Evolutionary conservation across 768 basidiomycete genomes (phyloP).

Genomic region (Gymnopilus junonius): DNA sequence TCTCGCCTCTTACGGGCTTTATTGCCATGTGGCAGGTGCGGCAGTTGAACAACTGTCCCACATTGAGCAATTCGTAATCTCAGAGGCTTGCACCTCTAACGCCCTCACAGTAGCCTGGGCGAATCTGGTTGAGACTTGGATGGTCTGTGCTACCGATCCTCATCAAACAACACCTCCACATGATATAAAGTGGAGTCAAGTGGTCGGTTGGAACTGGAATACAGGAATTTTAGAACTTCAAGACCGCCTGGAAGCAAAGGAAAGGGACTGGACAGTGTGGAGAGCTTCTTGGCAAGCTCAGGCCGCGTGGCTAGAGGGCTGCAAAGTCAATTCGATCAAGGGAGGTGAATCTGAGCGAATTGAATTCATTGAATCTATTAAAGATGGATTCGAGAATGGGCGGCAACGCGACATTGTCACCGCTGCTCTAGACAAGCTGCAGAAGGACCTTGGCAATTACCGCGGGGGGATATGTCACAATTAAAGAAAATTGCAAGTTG

Average conservation of each 20-base stretch:
- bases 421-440: constrained; percentile 38
- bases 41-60: constrained; percentile 59
- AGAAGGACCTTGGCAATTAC: constrained; percentile 29
- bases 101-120: constrained; percentile 56
- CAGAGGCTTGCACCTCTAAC: constrained; percentile 38
- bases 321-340: constrained; percentile 68
- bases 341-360: constrained; percentile 68
- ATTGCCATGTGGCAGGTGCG: constrained; percentile 67
- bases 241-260: constrained; percentile 33
- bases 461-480: constrained; percentile 16
- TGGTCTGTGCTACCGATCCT: constrained; percentile 84
- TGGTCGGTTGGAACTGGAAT: constrained; percentile 79
- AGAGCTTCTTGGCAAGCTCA: constrained; percentile 59
- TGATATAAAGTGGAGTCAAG: constrained; percentile 89
- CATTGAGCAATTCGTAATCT: constrained; percentile 51
- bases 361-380: constrained; percentile 39
- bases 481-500: constrained; percentile 37
- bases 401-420: constrained; percentile 41
- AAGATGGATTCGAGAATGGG: constrained; percentile 44
- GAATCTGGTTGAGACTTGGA: constrained; percentile 72
- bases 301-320: constrained; percentile 79
- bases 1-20: constrained; percentile 81
- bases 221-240: constrained; percentile 53
- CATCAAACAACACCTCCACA: constrained; percentile 87
- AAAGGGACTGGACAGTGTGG: constrained; percentile 41